Evolutionary conservation across 164 flowering plant species (phyloP).

Genomic region (Dillenia suffruticosa): DNA sequence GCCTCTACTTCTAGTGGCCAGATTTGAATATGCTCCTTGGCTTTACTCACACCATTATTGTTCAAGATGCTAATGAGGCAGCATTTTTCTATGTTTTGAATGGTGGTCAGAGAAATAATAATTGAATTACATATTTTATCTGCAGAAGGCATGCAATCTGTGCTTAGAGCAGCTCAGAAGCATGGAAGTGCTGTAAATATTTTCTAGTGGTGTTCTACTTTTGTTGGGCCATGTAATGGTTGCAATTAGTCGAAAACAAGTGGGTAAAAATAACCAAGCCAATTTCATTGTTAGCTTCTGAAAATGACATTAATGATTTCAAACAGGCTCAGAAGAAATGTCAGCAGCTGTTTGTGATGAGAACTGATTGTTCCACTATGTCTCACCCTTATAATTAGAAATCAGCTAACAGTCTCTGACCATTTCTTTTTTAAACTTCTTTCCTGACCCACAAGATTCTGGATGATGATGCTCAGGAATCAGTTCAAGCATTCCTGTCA

Average conservation of each 20-base stretch:
- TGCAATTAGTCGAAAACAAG: neutral
- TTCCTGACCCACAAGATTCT: constrained; percentile 54
- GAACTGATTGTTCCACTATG: constrained; percentile 39
- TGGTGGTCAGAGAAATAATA: no score
- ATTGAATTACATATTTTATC: no score
- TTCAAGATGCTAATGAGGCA: no score
- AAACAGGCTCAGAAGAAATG: constrained; percentile 58
- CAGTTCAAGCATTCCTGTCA: constrained; percentile 27
- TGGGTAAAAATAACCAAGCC: neutral
- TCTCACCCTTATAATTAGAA: constrained; percentile 42
- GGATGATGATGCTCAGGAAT: constrained; percentile 31
- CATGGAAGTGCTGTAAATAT: neutral
- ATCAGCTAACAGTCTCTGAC: neutral
- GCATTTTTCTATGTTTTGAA: no score
- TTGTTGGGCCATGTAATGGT: neutral
- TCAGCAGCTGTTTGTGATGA: constrained; percentile 42
- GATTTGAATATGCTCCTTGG: no score
- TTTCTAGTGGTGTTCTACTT: neutral
- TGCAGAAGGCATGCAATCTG: no score
- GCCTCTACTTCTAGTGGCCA: no score
- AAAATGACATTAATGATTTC: constrained; percentile 1
- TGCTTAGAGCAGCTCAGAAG: no score
- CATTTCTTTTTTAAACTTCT: neutral
- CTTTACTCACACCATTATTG: no score
- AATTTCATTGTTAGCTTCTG: neutral